Conservation (phyloP, 371 early-diverging fungal genomes). For the Dichotomocladium elegans region DNA sequence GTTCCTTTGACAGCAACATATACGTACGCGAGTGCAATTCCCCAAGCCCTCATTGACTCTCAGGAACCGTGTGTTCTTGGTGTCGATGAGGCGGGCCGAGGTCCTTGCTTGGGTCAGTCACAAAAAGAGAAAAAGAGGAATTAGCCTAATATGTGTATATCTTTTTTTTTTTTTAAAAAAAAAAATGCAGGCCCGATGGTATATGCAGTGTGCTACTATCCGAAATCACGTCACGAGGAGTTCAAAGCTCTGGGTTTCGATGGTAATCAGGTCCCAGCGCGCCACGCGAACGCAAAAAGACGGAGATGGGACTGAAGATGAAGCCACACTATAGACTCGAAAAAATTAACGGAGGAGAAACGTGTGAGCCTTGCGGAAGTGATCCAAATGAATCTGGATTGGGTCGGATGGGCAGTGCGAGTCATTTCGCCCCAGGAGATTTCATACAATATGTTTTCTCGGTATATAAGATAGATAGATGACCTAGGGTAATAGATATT, state of each 20-base stretch:
- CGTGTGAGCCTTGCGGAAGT: constrained; percentile 68
- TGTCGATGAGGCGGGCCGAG: constrained; percentile 99
- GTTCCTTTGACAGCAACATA: constrained; percentile 35
- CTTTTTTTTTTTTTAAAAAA: neutral
- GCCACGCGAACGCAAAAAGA: neutral
- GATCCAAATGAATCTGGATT: constrained; percentile 55
- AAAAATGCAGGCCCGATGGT: constrained; percentile 87
- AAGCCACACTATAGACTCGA: constrained; percentile 68
- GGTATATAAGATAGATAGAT: too few species aligned
- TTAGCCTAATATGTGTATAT: neutral
- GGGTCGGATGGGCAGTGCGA: constrained; percentile 85
- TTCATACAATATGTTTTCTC: constrained; percentile 78
- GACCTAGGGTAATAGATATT: too few species aligned
- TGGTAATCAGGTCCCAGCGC: too few species aligned
- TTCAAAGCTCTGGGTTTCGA: constrained; percentile 74
- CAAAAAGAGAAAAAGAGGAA: neutral
- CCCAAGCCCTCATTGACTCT: constrained; percentile 14
- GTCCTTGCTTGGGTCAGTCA: constrained; percentile 89
- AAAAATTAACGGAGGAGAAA: constrained; percentile 73
- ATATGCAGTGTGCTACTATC: constrained; percentile 84
- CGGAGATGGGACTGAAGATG: neutral
- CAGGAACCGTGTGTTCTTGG: constrained; percentile 79
- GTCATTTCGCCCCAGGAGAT: constrained; percentile 88
- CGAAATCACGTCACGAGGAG: constrained; percentile 53
- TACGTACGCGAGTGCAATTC: constrained; percentile 29